phyloP scores from a whole-genome alignment of 2,329 filamentous ascomycete genomes.

The Karstenula rhodostoma region DNA sequence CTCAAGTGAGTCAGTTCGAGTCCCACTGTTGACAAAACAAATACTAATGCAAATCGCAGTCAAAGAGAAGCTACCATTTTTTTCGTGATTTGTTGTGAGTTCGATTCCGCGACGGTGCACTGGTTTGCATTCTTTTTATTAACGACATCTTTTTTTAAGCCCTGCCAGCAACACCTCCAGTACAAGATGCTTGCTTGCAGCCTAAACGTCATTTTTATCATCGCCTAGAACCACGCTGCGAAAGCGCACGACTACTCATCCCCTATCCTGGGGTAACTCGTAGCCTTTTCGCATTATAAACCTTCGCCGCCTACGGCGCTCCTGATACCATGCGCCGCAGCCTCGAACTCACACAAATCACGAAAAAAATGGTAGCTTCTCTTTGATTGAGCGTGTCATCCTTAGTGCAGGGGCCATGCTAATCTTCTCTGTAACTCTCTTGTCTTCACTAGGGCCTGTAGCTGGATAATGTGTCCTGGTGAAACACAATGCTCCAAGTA shows the following conservation, averaged over 20 bases:
- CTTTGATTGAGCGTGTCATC: slow-evolving; percentile 71
- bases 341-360: slow-evolving; percentile 7
- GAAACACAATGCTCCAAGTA: too few species aligned
- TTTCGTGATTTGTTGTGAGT: slow-evolving; percentile 10
- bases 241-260: neutral
- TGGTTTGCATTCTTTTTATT: neutral
- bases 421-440: slow-evolving; percentile 49
- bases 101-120: slow-evolving; percentile 9
- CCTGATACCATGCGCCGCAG: too few species aligned
- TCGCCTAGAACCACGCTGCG: neutral
- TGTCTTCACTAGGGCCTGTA: too few species aligned
- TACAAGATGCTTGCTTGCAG: too few species aligned
- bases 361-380: slow-evolving; percentile 25
- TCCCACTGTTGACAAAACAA: too few species aligned
- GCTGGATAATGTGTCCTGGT: too few species aligned
- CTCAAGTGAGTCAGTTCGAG: too few species aligned
- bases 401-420: slow-evolving; percentile 77
- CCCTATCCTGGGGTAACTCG: neutral
- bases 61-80: slow-evolving; percentile 27
- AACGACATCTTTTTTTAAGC: too few species aligned
- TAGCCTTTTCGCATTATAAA: neutral
- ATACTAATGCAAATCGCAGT: too few species aligned
- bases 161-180: neutral
- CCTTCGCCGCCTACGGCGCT: too few species aligned
- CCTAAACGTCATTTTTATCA: too few species aligned